Conservation (phyloP, 495 filamentous ascomycete genomes). For the Collariella sp. region DNA sequence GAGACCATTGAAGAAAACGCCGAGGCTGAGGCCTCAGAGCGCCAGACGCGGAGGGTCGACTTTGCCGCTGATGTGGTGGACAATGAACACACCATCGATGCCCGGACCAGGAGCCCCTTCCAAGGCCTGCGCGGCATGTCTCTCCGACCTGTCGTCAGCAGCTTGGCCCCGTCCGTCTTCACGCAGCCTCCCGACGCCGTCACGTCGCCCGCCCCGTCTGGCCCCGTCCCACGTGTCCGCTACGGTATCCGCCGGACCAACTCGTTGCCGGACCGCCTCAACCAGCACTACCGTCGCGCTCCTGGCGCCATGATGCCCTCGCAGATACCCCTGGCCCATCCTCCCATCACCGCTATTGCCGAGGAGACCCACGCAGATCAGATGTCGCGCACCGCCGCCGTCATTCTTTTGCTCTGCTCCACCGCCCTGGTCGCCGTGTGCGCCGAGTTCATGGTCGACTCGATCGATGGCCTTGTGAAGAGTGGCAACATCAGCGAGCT, state of each 20-base stretch:
- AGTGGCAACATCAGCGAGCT: slow-evolving; percentile 54
- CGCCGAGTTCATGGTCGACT: slow-evolving; percentile 72
- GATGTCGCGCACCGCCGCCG: slow-evolving; percentile 61
- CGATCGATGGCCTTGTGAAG: slow-evolving; percentile 61
- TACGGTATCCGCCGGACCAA: slow-evolving; percentile 65
- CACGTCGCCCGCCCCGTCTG: slow-evolving; percentile 19
- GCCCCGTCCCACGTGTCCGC: slow-evolving; percentile 45
- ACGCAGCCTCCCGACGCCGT: slow-evolving; percentile 23
- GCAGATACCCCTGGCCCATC: slow-evolving; percentile 28
- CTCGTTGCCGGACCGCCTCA: slow-evolving; percentile 66
- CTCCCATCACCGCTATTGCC: slow-evolving; percentile 25
- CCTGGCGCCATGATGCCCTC: slow-evolving; percentile 37
- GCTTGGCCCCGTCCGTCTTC: slow-evolving; percentile 40
- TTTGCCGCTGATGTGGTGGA: slow-evolving; percentile 28
- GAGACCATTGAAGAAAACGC: slow-evolving; percentile 27
- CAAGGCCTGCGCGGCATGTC: slow-evolving; percentile 36
- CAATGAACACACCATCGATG: slow-evolving; percentile 23
- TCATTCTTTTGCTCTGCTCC: slow-evolving; percentile 63
- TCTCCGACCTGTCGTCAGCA: slow-evolving; percentile 36
- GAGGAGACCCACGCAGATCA: slow-evolving; percentile 31
- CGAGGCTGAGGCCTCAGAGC: slow-evolving; percentile 10
- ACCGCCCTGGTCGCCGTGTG: slow-evolving; percentile 72
- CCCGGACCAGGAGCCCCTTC: slow-evolving; percentile 27
- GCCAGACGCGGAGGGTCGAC: slow-evolving; percentile 39
- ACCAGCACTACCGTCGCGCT: slow-evolving; percentile 40